Base-by-base conservation (phyloP, 2,329 filamentous ascomycete species). In the Cladosporium cucumerinum region DNA sequence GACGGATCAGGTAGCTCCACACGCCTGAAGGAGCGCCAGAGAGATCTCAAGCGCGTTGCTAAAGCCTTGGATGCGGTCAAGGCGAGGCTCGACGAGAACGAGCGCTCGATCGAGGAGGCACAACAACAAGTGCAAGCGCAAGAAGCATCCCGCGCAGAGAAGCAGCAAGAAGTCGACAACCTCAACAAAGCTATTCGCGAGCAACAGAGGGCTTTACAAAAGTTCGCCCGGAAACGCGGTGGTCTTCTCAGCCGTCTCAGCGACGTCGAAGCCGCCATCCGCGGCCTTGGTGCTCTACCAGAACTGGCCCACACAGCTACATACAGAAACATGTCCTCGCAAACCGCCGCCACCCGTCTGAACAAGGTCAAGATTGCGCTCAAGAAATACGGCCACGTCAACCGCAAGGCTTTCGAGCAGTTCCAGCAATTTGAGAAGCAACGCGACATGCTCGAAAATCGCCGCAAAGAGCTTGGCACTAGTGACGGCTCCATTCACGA, bases 331-430 rank as follows among this genome's bases (percentile, higher is more conserved):
- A 90, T 92, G 77, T 89, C 92, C 70, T 87, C 89, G 28, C 91
- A 93, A 68, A 86, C 75, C 70, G 78, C 74, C 62, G 83, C 84
- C 61, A 85, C 85, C 73, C 88, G 89, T 64, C 86, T 98, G 26
- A 93, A 95, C 79, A 96, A 93, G 74, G 92, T 94, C 73, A 96
- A 96, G 68, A 92, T 97, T 71, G 88, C 91, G 0, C 83, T 98
- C 63, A 98, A 98, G 81, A 97, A 97, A 76, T 98, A 95, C 80
- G 92, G 93, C 63, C 92, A 97, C 73, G 93, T 99, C 80, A 99
- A 99, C 85, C 99, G 98, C 81, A 98, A 99, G 80, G 95, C 95
- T 0, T 97, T 98, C 75, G 96, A 99, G 79, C 95, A 99, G 77
- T 99, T 98, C 82, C 96, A 94, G 80, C 96, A 89, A 80, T 99